Conservation (phyloP, 2,329 filamentous ascomycete genomes). For the Fusarium lateritium region DNA sequence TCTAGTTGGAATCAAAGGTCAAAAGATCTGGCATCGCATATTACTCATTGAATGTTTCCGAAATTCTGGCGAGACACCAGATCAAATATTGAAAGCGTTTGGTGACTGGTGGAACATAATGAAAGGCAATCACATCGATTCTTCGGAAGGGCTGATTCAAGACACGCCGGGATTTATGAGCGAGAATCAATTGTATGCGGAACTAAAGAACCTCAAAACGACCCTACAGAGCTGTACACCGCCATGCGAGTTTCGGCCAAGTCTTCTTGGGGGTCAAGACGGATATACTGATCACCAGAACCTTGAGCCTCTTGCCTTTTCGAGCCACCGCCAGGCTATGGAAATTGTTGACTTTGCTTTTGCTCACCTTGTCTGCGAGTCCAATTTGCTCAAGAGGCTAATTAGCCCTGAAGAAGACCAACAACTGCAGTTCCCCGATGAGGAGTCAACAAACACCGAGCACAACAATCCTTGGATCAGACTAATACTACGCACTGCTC, state of each 20-base stretch:
- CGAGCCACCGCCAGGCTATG: neutral
- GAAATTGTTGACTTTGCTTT: conserved; percentile 1
- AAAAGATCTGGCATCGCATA: neutral
- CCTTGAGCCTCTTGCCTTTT: neutral
- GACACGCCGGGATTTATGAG: neutral
- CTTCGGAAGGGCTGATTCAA: neutral
- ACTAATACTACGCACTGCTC: neutral
- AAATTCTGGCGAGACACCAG: neutral
- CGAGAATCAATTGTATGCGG: neutral
- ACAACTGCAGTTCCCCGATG: neutral
- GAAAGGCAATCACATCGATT: neutral
- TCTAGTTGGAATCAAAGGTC: neutral
- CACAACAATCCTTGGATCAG: neutral
- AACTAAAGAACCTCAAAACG: neutral
- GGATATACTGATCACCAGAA: neutral
- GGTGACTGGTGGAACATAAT: neutral
- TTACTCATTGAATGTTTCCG: neutral
- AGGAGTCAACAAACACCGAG: neutral
- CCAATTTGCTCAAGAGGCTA: neutral
- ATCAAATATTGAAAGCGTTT: neutral
- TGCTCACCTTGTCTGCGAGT: neutral
- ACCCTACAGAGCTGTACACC: neutral
- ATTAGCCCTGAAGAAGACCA: neutral
- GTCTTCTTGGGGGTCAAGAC: neutral
- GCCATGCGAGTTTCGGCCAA: neutral